phyloP scores from a whole-genome alignment of 2,329 filamentous ascomycete genomes.

The Penicillium sp. region DNA sequence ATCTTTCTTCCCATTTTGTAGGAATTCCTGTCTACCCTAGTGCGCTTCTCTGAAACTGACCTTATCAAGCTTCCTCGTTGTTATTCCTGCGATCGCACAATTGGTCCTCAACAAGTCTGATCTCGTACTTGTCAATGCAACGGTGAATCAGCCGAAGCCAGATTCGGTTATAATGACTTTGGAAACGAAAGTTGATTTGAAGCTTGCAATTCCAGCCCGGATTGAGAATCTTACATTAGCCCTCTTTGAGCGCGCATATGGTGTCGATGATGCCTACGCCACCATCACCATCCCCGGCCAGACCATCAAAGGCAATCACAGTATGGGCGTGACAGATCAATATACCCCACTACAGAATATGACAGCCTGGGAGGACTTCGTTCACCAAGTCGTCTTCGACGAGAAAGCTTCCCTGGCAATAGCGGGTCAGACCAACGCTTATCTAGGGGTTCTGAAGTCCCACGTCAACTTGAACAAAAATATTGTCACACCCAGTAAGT shows the following conservation, averaged over 20 bases:
- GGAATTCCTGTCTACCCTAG: constrained; percentile 19
- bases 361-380: constrained; percentile 17
- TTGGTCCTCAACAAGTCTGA: constrained; percentile 45
- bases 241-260: constrained; percentile 15
- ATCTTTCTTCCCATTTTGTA: constrained; percentile 51
- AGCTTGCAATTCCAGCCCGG: constrained; percentile 17
- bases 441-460: constrained; percentile 21
- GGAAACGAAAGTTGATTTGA: constrained; percentile 19
- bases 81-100: constrained; percentile 50
- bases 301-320: constrained; percentile 23
- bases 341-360: constrained; percentile 14
- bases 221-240: constrained; percentile 19
- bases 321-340: constrained; percentile 11
- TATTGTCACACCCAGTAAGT: constrained; percentile 14
- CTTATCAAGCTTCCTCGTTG: constrained; percentile 45
- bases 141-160: constrained; percentile 18
- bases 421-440: constrained; percentile 15
- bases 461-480: constrained; percentile 21
- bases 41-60: background rate
- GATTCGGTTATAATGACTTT: constrained; percentile 22
- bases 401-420: constrained; percentile 15
- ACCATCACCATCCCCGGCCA: constrained; percentile 18
- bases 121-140: constrained; percentile 36
- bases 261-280: constrained; percentile 15
- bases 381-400: constrained; percentile 15